Conservation (phyloP, 73 alveolate genomes). For the Paramecium pentaurelia region DNA sequence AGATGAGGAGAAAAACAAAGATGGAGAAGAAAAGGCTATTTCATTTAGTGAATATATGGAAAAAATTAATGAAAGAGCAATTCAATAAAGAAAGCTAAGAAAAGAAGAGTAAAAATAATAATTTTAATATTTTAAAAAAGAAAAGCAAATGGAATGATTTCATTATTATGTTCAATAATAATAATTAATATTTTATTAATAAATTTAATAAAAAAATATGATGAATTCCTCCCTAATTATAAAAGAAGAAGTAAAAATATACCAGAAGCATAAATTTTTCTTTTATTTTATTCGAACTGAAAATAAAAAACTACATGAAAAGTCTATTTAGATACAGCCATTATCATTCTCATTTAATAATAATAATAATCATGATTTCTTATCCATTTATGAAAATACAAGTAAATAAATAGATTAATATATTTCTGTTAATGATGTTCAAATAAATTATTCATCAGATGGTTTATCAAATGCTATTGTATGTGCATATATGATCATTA, state of each 20-base stretch:
- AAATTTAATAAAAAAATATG: background rate
- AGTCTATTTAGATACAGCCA: background rate
- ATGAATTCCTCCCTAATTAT: background rate
- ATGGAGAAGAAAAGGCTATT: constrained; percentile 70
- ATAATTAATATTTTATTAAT: background rate
- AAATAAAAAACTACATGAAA: background rate
- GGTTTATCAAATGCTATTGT: background rate
- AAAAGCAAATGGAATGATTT: background rate
- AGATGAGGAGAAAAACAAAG: constrained; percentile 66
- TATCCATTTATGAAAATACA: background rate
- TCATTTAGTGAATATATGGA: constrained; percentile 74
- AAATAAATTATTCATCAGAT: background rate
- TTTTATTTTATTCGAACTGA: background rate
- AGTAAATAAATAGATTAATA: background rate
- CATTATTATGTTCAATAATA: background rate
- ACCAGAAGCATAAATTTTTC: background rate
- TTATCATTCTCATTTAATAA: background rate
- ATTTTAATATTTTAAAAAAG: constrained; percentile 23
- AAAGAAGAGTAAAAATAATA: constrained; percentile 50
- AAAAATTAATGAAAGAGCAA: constrained; percentile 74
- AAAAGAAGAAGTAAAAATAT: background rate
- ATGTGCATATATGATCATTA: background rate
- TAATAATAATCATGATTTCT: background rate
- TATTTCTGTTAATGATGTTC: background rate
- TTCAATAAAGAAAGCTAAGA: constrained; percentile 66